phyloP scores from a whole-genome alignment of 1,284 basidiomycete species.

The Lentinus polychrous region DNA sequence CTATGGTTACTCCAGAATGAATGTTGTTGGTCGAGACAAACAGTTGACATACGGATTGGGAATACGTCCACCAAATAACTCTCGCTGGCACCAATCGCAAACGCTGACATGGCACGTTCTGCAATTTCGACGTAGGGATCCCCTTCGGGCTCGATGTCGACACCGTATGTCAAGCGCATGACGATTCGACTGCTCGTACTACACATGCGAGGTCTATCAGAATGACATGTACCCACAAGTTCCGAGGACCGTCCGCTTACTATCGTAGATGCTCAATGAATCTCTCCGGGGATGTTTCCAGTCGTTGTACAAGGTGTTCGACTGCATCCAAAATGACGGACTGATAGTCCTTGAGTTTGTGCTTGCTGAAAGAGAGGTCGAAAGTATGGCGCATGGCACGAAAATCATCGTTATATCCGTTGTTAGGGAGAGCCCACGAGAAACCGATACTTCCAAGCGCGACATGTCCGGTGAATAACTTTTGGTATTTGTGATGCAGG shows the following conservation, averaged over 20 bases:
- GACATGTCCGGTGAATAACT: background rate
- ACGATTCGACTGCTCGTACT: conserved; percentile 18
- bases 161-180: conserved; percentile 19
- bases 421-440: conserved; percentile 27
- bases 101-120: conserved; percentile 13
- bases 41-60: conserved; percentile 15
- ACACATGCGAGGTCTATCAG: background rate
- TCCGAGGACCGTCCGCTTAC: conserved; percentile 13
- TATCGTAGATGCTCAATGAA: conserved; percentile 19
- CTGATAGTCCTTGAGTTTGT: conserved; percentile 12
- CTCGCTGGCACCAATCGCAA: conserved; percentile 12
- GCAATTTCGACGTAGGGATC: conserved; percentile 18
- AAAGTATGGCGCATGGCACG: conserved; percentile 29
- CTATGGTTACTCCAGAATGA: conserved; percentile 1
- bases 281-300: conserved; percentile 20
- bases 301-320: conserved; percentile 25
- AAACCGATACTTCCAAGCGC: conserved; percentile 31
- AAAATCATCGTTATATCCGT: conserved; percentile 35
- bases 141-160: conserved; percentile 15
- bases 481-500: background rate
- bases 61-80: conserved; percentile 19
- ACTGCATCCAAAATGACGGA: conserved; percentile 18
- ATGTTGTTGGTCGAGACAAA: background rate
- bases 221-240: background rate
- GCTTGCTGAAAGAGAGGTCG: conserved; percentile 19